A percentile compares a stretch with the other conserved stretches of the same genome.
Conservation (phyloP, 441 rosid species). For the Euphorbia schlechtendalii region DNA sequence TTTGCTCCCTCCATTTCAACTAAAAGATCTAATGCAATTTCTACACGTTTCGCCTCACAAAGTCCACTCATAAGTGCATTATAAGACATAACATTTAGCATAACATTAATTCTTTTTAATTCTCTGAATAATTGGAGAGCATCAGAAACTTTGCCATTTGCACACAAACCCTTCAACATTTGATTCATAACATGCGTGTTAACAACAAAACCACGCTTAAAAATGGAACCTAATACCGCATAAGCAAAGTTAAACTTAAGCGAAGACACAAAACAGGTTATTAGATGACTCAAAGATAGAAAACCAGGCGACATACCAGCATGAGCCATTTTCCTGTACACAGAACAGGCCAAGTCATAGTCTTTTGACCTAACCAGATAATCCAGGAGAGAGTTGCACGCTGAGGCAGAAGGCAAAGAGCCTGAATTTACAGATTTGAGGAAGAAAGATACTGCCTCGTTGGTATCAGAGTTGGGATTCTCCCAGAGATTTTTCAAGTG, state of each 20-base stretch:
- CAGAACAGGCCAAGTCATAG: constrained; percentile 40
- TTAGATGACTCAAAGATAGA: constrained; percentile 41
- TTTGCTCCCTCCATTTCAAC: constrained; percentile 54
- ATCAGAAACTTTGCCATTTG: constrained; percentile 24
- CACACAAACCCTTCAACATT: constrained; percentile 51
- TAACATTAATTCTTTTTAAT: constrained; percentile 51
- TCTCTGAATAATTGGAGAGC: constrained; percentile 46
- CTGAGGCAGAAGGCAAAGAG: constrained; percentile 21
- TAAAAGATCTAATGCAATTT: constrained; percentile 48
- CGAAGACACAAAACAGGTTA: constrained; percentile 45
- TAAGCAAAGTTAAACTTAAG: constrained; percentile 26
- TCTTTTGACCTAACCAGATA: constrained; percentile 46
- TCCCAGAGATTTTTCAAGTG: constrained; percentile 31
- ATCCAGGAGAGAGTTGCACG: constrained; percentile 42
- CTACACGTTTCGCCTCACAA: constrained; percentile 47
- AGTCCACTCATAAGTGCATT: constrained; percentile 69
- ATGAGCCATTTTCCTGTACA: constrained; percentile 36
- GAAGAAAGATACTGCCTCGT: constrained; percentile 38
- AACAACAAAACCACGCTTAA: constrained; percentile 49
- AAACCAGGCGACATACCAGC: constrained; percentile 32
- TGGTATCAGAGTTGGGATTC: constrained; percentile 28
- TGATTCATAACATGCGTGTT: constrained; percentile 38
- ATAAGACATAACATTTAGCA: constrained; percentile 57
- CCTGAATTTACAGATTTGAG: constrained; percentile 33
- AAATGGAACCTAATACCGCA: constrained; percentile 45